Conservation (phyloP, 1,139 yeast genomes). For the Keqinozyma sinolaborantium region DNA sequence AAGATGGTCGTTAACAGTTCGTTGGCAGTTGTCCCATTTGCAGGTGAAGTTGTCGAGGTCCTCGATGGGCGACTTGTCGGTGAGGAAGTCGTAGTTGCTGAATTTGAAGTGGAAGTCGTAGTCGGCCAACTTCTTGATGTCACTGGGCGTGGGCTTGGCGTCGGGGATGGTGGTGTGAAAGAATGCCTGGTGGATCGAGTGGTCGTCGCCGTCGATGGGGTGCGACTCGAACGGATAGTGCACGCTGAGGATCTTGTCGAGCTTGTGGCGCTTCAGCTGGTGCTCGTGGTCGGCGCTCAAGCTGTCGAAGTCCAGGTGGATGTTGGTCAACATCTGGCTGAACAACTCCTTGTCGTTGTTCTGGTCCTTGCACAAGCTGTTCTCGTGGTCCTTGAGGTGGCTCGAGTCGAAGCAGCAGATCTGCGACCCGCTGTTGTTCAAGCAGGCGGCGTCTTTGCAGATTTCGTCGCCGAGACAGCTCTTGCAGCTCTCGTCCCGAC, state of each 20-base stretch:
- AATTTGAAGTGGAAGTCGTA: constrained; percentile 43
- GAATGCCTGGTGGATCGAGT: constrained; percentile 38
- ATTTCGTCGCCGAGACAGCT: constrained; percentile 2
- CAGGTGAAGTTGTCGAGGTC: constrained; percentile 23
- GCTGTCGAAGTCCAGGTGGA: constrained; percentile 13
- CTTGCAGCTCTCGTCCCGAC: neutral
- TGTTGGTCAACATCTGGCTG: constrained; percentile 12
- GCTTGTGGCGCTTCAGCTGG: constrained; percentile 1
- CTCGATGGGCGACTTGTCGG: neutral
- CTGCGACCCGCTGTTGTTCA: constrained; percentile 8
- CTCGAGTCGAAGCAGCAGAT: constrained; percentile 15
- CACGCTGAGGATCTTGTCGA: constrained; percentile 7
- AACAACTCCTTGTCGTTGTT: constrained; percentile 11
- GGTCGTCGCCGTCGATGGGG: constrained; percentile 9
- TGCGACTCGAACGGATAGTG: constrained; percentile 41
- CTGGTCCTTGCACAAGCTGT: constrained; percentile 25
- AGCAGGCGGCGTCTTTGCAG: constrained; percentile 11
- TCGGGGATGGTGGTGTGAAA: constrained; percentile 44
- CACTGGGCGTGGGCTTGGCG: constrained; percentile 4
- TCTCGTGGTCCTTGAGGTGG: constrained; percentile 15
- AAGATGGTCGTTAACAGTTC: constrained; percentile 37
- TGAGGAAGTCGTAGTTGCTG: constrained; percentile 18
- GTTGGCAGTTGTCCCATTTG: constrained; percentile 56
- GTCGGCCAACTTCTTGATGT: constrained; percentile 19
- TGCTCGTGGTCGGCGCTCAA: constrained; percentile 1